These are phyloP conservation scores for Neolentinus lepideus DNA, from an alignment of 1,284 basidiomycete genomes.

Conservation along the genomic window DNA sequence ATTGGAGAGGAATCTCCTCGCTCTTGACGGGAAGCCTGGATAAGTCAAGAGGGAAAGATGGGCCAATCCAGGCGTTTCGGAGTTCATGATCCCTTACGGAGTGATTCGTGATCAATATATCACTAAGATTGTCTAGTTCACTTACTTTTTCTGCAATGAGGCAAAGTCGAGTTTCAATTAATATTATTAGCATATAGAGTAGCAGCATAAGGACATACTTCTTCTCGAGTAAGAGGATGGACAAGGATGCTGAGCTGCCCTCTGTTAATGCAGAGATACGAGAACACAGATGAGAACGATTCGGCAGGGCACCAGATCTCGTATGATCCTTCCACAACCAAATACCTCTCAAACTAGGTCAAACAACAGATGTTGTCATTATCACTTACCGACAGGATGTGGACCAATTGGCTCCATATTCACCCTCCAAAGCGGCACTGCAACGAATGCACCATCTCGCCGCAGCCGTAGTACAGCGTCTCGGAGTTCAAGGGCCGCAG, in stretches of 20 bases:
- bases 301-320: constrained; percentile 72
- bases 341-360: not conserved
- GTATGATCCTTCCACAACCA: constrained; percentile 48
- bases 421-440: constrained; percentile 65
- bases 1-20: constrained; percentile 60
- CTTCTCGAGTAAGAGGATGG: constrained; percentile 62
- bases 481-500: constrained; percentile 57
- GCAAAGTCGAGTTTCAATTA: not conserved
- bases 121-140: not conserved
- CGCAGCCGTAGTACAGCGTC: constrained; percentile 64
- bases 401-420: constrained; percentile 64
- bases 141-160: constrained; percentile 26
- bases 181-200: too few species aligned
- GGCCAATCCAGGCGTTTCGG: constrained; percentile 66
- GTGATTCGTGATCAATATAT: not conserved
- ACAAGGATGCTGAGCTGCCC: constrained; percentile 62
- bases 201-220: constrained; percentile 41
- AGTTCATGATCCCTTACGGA: constrained; percentile 49
- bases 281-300: constrained; percentile 65
- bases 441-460: constrained; percentile 68
- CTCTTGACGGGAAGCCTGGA: constrained; percentile 40
- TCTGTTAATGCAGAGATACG: constrained; percentile 61
- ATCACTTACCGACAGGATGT: constrained; percentile 60
- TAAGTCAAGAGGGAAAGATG: constrained; percentile 59
- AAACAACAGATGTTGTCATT: not conserved